Conservation (phyloP, 805 yeast genomes). For the Metschnikowia aberdeeniae region DNA sequence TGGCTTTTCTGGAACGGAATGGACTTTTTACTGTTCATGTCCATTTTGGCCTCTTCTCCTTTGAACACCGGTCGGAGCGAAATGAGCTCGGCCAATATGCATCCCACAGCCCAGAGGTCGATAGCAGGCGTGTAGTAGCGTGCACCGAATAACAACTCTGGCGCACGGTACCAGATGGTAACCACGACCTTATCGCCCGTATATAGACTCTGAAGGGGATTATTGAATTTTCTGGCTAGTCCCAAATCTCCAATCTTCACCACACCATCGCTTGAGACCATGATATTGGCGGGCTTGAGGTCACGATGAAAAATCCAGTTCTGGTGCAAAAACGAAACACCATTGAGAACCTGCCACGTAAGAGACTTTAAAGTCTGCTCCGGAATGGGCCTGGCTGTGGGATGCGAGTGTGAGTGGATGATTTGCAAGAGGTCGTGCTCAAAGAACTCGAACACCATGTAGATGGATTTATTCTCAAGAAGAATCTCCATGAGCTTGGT, state of each 20-base stretch:
- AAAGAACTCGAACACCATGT: conserved; percentile 93
- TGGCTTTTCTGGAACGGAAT: conserved; percentile 95
- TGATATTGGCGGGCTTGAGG: conserved; percentile 94
- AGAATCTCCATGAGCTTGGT: conserved; percentile 78
- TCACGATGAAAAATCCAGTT: conserved; percentile 97
- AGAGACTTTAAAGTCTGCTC: conserved; percentile 76
- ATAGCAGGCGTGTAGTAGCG: conserved; percentile 90
- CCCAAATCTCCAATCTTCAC: conserved; percentile 96
- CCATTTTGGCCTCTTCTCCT: conserved; percentile 97
- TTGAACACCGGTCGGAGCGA: conserved; percentile 91
- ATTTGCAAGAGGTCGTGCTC: conserved; percentile 94
- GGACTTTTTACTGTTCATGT: conserved; percentile 68
- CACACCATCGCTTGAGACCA: conserved; percentile 87
- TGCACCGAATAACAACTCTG: conserved; percentile 85
- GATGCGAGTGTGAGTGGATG: conserved; percentile 91
- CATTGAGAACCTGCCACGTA: conserved; percentile 88
- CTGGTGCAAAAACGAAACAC: conserved; percentile 86
- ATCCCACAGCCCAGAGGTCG: conserved; percentile 94
- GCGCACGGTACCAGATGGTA: conserved; percentile 96
- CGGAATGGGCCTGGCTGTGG: conserved; percentile 76
- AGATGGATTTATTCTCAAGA: conserved; percentile 82
- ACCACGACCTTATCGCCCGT: conserved; percentile 95
- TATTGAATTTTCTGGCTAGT: conserved; percentile 79
- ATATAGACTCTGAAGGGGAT: conserved; percentile 80
- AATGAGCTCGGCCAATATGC: conserved; percentile 86